Conservation (phyloP, 352 stramenopile species). For the Blastocystis sp. region DNA sequence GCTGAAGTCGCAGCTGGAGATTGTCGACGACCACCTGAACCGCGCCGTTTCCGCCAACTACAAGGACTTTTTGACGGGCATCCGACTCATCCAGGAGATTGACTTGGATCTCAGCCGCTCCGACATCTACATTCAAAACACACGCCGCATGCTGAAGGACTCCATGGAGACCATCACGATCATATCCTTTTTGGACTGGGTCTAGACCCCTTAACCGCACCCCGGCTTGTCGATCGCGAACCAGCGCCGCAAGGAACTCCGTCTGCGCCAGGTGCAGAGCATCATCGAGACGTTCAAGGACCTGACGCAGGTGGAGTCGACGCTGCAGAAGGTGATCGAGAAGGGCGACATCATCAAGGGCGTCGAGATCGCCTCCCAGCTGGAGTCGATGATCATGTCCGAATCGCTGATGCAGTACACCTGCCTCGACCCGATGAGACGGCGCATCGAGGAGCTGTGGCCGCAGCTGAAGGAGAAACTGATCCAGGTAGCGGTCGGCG, state of each 20-base stretch:
- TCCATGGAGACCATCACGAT: constrained; percentile 61
- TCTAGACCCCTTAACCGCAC: constrained; percentile 1
- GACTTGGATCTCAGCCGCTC: constrained; percentile 68
- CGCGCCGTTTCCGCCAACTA: constrained; percentile 60
- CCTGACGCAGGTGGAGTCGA: constrained; percentile 46
- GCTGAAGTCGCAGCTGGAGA: constrained; percentile 67
- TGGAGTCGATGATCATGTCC: constrained; percentile 66
- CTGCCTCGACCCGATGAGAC: constrained; percentile 57
- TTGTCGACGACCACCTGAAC: constrained; percentile 69
- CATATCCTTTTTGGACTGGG: constrained; percentile 3
- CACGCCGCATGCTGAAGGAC: constrained; percentile 47
- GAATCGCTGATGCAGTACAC: constrained; percentile 66
- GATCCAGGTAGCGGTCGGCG: neutral
- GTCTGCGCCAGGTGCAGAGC: constrained; percentile 62
- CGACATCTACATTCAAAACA: constrained; percentile 66
- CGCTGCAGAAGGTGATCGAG: constrained; percentile 63
- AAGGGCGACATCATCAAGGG: constrained; percentile 64
- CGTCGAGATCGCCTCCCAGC: constrained; percentile 62
- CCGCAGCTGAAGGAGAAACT: constrained; percentile 52
- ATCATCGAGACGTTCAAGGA: constrained; percentile 57
- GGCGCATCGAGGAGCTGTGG: constrained; percentile 54
- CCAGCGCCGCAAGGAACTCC: constrained; percentile 35
- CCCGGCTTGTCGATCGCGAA: constrained; percentile 51
- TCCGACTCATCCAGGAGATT: constrained; percentile 69
- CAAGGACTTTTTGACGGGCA: constrained; percentile 69